A percentile compares a stretch with the other conserved stretches of the same genome.
phyloP scores from a whole-genome alignment of 2,329 filamentous ascomycete species.

The Xylaria sp. region DNA sequence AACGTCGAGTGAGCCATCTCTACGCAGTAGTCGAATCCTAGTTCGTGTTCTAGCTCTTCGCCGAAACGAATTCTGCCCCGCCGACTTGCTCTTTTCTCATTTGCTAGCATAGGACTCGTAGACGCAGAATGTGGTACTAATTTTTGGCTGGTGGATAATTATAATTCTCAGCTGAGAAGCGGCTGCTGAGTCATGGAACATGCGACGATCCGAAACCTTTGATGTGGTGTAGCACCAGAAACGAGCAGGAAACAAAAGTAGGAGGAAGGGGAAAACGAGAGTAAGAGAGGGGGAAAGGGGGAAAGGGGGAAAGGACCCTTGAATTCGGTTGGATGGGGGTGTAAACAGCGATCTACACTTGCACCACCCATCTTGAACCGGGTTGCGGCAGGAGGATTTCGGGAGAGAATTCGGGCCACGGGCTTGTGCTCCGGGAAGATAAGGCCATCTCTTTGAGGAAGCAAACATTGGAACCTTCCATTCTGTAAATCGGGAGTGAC shows the following conservation, averaged over 20 bases:
- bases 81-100: neutral
- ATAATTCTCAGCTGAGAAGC: slow-evolving; percentile 1
- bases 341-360: neutral
- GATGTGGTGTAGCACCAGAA: neutral
- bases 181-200: neutral
- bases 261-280: no score
- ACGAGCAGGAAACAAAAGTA: neutral
- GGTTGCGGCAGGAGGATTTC: slow-evolving; percentile 14
- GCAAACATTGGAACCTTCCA: slow-evolving; percentile 16
- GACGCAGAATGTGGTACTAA: neutral
- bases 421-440: slow-evolving; percentile 14
- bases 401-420: slow-evolving; percentile 16
- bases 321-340: neutral
- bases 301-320: neutral
- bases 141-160: neutral
- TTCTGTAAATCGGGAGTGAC: neutral
- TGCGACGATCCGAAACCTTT: slow-evolving; percentile 5
- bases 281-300: neutral
- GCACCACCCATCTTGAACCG: slow-evolving; percentile 8
- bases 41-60: neutral
- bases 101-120: neutral
- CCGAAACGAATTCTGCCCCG: neutral
- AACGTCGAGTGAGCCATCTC: neutral
- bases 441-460: slow-evolving; percentile 4
- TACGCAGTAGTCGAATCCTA: neutral